These are phyloP conservation scores for Pseudocercospora cruenta DNA, from an alignment of 2,329 filamentous ascomycete species.

Conservation along the genomic window DNA sequence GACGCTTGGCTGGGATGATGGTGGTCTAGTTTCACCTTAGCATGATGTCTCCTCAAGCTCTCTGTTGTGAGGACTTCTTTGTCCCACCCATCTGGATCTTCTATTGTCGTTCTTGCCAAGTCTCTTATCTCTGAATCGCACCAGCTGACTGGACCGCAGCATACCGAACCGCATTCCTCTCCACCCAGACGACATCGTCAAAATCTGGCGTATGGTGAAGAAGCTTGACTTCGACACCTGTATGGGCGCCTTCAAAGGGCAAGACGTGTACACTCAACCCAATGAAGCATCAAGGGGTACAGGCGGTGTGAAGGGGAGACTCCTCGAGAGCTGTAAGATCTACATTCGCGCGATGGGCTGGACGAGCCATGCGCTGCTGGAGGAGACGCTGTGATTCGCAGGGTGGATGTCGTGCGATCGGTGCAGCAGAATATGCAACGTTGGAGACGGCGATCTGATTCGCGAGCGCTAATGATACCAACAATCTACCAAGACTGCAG, in stretches of 20 bases:
- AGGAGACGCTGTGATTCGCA: conserved; percentile 16
- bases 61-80: not conserved
- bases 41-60: not conserved
- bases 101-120: not conserved
- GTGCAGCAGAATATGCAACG: conserved; percentile 26
- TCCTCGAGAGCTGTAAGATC: conserved; percentile 75
- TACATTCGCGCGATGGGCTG: conserved; percentile 53
- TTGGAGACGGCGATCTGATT: conserved; percentile 19
- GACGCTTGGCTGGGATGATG: not conserved
- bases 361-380: conserved; percentile 25
- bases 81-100: not conserved
- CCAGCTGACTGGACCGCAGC: conserved; percentile 32
- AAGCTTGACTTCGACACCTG: conserved; percentile 64
- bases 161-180: conserved; percentile 74
- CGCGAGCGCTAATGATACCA: not conserved
- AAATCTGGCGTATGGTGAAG: conserved; percentile 69
- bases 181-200: conserved; percentile 61
- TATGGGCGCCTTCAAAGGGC: conserved; percentile 66
- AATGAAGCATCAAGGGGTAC: conserved; percentile 24
- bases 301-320: conserved; percentile 55
- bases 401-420: conserved; percentile 29
- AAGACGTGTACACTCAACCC: conserved; percentile 59
- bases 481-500: conserved; percentile 2
- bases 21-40: not conserved
- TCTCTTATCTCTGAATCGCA: not conserved